Evolutionary conservation across 441 rosid species (phyloP).

Genomic region (Adansonia gregorii): DNA sequence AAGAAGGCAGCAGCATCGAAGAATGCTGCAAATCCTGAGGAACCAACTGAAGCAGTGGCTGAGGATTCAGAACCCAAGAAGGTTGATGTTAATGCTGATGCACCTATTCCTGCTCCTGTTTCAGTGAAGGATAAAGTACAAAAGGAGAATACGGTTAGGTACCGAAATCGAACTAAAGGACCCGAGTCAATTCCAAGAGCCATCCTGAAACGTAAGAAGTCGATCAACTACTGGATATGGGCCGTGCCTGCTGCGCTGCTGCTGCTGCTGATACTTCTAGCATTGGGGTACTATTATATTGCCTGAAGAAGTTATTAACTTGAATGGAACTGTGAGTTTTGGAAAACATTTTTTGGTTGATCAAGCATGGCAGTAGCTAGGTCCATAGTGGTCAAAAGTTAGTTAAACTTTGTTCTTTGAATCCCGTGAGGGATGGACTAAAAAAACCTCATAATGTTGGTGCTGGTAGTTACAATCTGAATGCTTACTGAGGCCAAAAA

Average conservation of each 20-base stretch:
- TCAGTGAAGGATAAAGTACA: constrained; percentile 45
- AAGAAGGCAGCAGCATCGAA: constrained; percentile 63
- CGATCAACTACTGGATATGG: constrained; percentile 69
- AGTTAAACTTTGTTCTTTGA: constrained; percentile 44
- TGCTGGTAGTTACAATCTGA: constrained; percentile 32
- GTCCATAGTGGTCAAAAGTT: constrained; percentile 32
- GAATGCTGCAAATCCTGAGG: constrained; percentile 42
- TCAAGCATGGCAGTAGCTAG: neutral
- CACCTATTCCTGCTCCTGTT: constrained; percentile 28
- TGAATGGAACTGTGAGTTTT: neutral
- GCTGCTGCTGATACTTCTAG: constrained; percentile 46
- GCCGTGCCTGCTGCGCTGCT: constrained; percentile 57
- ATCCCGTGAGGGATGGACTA: constrained; percentile 48
- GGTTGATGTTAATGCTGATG: constrained; percentile 45
- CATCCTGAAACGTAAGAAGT: constrained; percentile 68
- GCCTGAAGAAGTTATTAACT: constrained; percentile 23
- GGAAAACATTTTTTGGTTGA: constrained; percentile 30
- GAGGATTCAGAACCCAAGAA: constrained; percentile 54
- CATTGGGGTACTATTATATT: constrained; percentile 46
- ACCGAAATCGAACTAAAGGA: constrained; percentile 56
- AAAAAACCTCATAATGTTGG: constrained; percentile 39
- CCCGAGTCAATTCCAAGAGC: constrained; percentile 64
- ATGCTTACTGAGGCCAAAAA: constrained; percentile 23
- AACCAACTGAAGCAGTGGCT: constrained; percentile 40
- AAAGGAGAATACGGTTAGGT: constrained; percentile 54